Evolutionary conservation across 331 rosid species (phyloP).

Genomic region (Acacia pycnantha): DNA sequence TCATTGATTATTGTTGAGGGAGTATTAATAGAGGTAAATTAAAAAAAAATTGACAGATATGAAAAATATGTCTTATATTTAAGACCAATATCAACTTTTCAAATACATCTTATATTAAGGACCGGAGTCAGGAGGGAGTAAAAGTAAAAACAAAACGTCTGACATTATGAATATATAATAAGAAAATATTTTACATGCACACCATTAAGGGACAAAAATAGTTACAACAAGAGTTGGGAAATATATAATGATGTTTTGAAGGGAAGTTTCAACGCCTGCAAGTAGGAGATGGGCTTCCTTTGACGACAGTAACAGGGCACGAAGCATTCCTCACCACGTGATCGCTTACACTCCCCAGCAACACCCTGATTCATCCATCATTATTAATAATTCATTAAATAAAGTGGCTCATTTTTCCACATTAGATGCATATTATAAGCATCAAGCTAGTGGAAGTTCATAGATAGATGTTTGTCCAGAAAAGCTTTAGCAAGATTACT

Average conservation of each 20-base stretch:
- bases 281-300: conserved; percentile 41
- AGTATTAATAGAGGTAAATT: no score
- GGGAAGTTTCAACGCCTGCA: conserved; percentile 11
- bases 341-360: conserved; percentile 80
- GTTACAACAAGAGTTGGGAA: background rate
- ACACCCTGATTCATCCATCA: conserved; percentile 39
- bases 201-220: background rate
- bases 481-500: conserved; percentile 85
- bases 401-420: background rate
- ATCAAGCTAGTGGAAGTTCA: conserved; percentile 21
- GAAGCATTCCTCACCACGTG: conserved; percentile 65
- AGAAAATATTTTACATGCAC: background rate
- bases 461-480: conserved; percentile 60
- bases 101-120: no score
- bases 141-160: background rate
- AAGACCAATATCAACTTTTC: no score
- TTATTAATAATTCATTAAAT: background rate
- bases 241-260: background rate
- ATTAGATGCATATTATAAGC: background rate
- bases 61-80: no score
- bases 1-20: no score
- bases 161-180: background rate
- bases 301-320: conserved; percentile 77
- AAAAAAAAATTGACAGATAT: no score
- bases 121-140: no score